A percentile compares a stretch with the other conserved stretches of the same genome.
Evolutionary conservation across 176 grass and related monocot genomes (phyloP).

Genomic region (Paspalum vaginatum): DNA sequence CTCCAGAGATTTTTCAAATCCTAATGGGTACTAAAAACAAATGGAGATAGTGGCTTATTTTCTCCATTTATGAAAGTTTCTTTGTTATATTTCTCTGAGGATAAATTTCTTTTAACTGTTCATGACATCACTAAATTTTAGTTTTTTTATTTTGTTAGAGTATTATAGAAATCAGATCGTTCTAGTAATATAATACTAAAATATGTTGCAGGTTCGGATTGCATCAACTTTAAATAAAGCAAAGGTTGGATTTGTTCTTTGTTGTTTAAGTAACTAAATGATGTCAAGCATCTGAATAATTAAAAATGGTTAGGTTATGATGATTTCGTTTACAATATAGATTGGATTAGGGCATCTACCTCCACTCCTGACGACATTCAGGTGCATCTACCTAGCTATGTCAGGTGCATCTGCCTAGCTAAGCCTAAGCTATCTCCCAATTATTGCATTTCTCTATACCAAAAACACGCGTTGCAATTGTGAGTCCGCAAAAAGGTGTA

Average conservation of each 20-base stretch:
- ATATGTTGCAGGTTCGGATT: background rate
- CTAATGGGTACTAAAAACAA: no score
- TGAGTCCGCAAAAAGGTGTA: background rate
- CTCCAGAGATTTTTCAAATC: no score
- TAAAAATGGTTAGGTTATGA: constrained; percentile 16
- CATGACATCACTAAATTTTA: no score
- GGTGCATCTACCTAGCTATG: constrained; percentile 21
- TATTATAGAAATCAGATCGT: background rate
- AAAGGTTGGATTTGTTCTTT: background rate
- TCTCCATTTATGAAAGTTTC: no score
- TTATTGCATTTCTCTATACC: background rate
- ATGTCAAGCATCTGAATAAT: constrained; percentile 20
- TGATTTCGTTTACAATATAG: constrained; percentile 21
- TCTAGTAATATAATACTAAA: background rate
- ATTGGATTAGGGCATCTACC: constrained; percentile 41
- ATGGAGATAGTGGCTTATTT: no score
- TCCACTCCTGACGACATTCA: constrained; percentile 12
- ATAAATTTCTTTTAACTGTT: no score
- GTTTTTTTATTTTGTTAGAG: no score
- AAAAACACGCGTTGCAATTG: background rate
- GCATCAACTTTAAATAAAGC: background rate
- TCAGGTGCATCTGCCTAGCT: constrained; percentile 19
- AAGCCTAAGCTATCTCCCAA: background rate
- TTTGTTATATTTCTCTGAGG: no score
- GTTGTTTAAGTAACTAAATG: constrained; percentile 24